Evolutionary conservation across 1,139 yeast genomes (phyloP).

Genomic region (Magnusiomyces clavatus): DNA sequence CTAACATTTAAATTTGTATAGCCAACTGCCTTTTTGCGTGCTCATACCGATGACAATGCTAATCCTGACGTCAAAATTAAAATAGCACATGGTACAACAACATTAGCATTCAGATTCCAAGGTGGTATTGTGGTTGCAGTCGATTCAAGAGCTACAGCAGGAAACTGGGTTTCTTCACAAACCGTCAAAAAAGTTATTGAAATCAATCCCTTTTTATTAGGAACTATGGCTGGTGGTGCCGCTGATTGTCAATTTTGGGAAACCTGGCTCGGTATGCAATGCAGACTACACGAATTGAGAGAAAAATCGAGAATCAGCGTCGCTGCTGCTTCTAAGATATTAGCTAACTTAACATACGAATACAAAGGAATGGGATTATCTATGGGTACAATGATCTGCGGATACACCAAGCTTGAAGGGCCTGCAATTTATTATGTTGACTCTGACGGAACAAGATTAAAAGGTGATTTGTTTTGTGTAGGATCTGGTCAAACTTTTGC

Average conservation of each 20-base stretch:
- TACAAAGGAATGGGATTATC: slow-evolving; percentile 98
- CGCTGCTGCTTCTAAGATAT: slow-evolving; percentile 93
- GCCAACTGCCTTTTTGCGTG: slow-evolving; percentile 91
- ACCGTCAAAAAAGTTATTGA: slow-evolving; percentile 96
- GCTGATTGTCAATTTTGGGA: slow-evolving; percentile 99
- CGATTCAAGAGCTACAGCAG: slow-evolving; percentile 98
- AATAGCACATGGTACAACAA: slow-evolving; percentile 97
- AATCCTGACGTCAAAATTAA: slow-evolving; percentile 94
- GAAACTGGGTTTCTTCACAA: slow-evolving; percentile 97
- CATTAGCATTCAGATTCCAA: slow-evolving; percentile 90
- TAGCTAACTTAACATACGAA: slow-evolving; percentile 81
- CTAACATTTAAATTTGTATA: slow-evolving; percentile 25
- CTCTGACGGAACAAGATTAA: slow-evolving; percentile 92
- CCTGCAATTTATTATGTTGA: slow-evolving; percentile 95
- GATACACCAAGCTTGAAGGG: slow-evolving; percentile 90
- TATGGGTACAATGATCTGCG: slow-evolving; percentile 99
- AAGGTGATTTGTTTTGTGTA: slow-evolving; percentile 93
- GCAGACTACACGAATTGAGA: slow-evolving; percentile 88
- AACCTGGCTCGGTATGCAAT: slow-evolving; percentile 96
- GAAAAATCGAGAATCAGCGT: slow-evolving; percentile 93
- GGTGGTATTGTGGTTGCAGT: slow-evolving; percentile 97
- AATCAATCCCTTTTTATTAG: slow-evolving; percentile 88
- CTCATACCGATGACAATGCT: slow-evolving; percentile 92
- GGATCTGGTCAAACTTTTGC: slow-evolving; percentile 99
- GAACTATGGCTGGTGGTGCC: slow-evolving; percentile 99